A percentile compares a stretch with the other conserved stretches of the same genome.
These are phyloP conservation scores for Pyrus hybrid DNA, from an alignment of 331 rosid species.

Conservation along the genomic window DNA sequence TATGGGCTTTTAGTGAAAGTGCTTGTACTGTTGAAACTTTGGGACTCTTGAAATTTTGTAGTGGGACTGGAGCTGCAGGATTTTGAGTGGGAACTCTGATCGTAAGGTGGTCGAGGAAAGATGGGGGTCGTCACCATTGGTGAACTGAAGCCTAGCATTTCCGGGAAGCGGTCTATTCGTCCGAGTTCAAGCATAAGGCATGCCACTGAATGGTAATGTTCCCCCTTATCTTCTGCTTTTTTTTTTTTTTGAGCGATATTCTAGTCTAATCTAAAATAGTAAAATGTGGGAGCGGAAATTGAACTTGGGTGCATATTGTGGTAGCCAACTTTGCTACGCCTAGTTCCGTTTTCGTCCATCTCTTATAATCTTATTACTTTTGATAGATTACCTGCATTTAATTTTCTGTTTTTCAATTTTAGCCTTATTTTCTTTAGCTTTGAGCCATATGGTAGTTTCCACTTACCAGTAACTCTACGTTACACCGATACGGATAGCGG, in stretches of 20 bases:
- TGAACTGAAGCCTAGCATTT: conserved; percentile 83
- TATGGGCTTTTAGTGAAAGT: background rate
- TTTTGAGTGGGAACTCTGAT: conserved; percentile 11
- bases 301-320: no score
- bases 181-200: conserved; percentile 92
- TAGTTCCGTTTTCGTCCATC: no score
- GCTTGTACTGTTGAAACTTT: background rate
- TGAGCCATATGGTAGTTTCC: background rate
- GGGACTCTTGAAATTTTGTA: conserved; percentile 18
- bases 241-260: no score
- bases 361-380: background rate
- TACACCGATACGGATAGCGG: background rate
- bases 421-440: background rate
- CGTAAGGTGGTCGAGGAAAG: conserved; percentile 10
- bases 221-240: conserved; percentile 2
- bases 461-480: background rate
- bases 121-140: conserved; percentile 93
- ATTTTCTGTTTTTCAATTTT: background rate
- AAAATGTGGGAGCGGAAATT: no score
- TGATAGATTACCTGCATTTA: background rate
- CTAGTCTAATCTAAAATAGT: no score
- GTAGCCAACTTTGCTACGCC: no score
- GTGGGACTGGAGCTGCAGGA: conserved; percentile 16
- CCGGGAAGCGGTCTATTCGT: conserved; percentile 89
- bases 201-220: conserved; percentile 87